Evolutionary conservation across 78 protist genomes (phyloP).

Genomic region (Cyanophora paradoxa): DNA sequence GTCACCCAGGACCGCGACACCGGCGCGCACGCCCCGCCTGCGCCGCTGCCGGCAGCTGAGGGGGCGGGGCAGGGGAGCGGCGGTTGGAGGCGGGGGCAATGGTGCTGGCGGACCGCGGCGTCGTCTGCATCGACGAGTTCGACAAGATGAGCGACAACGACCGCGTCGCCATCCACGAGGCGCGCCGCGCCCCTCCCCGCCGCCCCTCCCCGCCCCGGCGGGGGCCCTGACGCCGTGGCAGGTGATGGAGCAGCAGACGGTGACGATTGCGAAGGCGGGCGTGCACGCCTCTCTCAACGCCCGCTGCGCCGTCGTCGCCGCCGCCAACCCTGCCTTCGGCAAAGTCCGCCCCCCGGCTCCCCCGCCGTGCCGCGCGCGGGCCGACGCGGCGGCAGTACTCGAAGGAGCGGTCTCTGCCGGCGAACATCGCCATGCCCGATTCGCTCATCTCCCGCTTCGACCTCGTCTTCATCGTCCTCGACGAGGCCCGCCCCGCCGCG

Average conservation of each 20-base stretch:
- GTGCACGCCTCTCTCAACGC: slow-evolving; percentile 97
- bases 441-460: slow-evolving; percentile 99
- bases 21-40: too few species aligned
- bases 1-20: slow-evolving; percentile 91
- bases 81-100: slow-evolving; percentile 99
- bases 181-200: neutral
- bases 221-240: neutral
- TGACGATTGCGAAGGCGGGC: slow-evolving; percentile 99
- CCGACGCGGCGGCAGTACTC: too few species aligned
- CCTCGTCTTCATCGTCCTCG: slow-evolving; percentile 94
- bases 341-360: slow-evolving; percentile 8
- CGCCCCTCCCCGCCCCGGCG: neutral
- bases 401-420: too few species aligned
- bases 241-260: slow-evolving; percentile 99
- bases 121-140: slow-evolving; percentile 97
- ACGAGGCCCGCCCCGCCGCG: slow-evolving; percentile 17
- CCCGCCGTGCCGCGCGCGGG: neutral
- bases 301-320: slow-evolving; percentile 97
- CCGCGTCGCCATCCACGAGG: slow-evolving; percentile 89
- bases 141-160: slow-evolving; percentile 96
- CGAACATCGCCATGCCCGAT: slow-evolving; percentile 92
- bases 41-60: too few species aligned
- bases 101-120: slow-evolving; percentile 98
- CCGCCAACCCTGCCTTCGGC: slow-evolving; percentile 99
- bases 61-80: slow-evolving; percentile 77